These are phyloP conservation scores for Candida succiphila DNA, from an alignment of 805 yeast species.

Conservation along the genomic window DNA sequence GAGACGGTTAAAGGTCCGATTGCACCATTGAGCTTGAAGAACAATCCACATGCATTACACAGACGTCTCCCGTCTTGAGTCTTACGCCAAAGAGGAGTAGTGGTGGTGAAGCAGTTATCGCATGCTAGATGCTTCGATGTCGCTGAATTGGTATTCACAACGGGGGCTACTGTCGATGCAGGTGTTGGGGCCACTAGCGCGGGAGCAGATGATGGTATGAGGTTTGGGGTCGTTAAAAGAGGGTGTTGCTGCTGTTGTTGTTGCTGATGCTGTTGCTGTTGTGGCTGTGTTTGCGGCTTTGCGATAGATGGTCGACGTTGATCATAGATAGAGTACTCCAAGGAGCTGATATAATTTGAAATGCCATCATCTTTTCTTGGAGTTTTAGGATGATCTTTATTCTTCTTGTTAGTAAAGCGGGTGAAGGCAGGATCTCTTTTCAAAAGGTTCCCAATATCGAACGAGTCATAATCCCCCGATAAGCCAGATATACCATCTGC, in stretches of 20 bases:
- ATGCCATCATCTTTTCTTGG: too few relatives aligned
- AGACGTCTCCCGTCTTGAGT: constrained; percentile 70
- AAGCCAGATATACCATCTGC: too few relatives aligned
- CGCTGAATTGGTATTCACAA: constrained; percentile 1
- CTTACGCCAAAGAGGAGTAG: constrained; percentile 92
- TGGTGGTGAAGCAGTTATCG: constrained; percentile 82
- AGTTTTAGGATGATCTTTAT: too few relatives aligned
- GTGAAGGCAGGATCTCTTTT: too few relatives aligned
- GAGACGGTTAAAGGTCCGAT: constrained; percentile 18
- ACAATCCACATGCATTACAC: constrained; percentile 91
- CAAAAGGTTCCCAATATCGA: too few relatives aligned
- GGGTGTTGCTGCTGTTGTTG: neutral
- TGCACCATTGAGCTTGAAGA: constrained; percentile 76
- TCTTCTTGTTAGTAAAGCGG: too few relatives aligned
- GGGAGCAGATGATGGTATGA: constrained; percentile 1
- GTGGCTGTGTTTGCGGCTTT: neutral
- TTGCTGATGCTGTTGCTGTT: constrained; percentile 1
- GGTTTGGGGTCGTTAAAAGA: neutral
- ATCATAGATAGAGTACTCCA: too few relatives aligned
- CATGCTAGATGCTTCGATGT: constrained; percentile 42
- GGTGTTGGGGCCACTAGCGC: constrained; percentile 2
- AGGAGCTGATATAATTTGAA: constrained; percentile 22
- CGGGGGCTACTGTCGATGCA: neutral
- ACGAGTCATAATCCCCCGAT: too few relatives aligned
- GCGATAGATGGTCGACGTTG: too few relatives aligned